Evolutionary conservation across 441 rosid genomes (phyloP).

Genomic region (Eugenia klotzschiana): DNA sequence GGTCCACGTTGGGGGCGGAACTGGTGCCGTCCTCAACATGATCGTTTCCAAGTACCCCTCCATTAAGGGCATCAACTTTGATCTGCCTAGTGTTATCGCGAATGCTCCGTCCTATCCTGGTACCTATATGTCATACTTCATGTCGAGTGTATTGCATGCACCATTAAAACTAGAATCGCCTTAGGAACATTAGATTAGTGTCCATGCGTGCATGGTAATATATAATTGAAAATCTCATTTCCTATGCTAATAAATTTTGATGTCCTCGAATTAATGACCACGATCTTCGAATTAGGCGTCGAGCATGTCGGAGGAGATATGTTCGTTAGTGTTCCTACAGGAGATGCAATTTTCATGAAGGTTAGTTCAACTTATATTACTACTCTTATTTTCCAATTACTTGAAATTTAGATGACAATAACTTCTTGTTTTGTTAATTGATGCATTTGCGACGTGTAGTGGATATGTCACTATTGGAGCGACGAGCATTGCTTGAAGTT

Average conservation of each 20-base stretch:
- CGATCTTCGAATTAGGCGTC: background rate
- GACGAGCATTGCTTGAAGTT: conserved; percentile 15
- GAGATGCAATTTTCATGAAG: conserved; percentile 3
- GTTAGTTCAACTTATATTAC: background rate
- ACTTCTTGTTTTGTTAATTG: background rate
- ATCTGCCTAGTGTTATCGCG: background rate
- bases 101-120: background rate
- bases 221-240: background rate
- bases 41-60: background rate
- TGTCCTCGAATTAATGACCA: background rate
- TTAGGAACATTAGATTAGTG: background rate
- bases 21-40: background rate
- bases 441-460: background rate
- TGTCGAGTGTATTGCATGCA: background rate
- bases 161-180: background rate
- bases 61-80: conserved; percentile 1
- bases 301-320: conserved; percentile 1
- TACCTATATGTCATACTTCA: background rate
- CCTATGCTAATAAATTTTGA: background rate
- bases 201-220: background rate
- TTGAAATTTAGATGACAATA: background rate
- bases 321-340: background rate
- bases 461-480: conserved; percentile 12
- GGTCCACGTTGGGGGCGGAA: background rate
- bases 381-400: background rate